Evolutionary conservation across 225 moss, liverwort and hornwort species (phyloP), one percentile per base, ranked within the genome.

Genomic region (Anthoceros angustus): DNA sequence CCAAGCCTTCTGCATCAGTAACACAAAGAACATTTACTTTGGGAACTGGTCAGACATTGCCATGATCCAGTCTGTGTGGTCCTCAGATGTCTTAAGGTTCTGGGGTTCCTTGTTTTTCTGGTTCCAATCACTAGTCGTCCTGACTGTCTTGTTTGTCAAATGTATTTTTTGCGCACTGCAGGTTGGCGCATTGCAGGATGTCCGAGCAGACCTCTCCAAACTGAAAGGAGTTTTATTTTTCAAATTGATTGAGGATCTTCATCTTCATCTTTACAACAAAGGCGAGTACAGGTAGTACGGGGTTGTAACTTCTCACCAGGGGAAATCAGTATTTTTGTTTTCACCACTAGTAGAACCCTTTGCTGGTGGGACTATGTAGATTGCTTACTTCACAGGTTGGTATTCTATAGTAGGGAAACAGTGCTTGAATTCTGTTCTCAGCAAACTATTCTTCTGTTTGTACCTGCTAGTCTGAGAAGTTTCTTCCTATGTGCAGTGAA

Each of bases 101-200:
- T n/a, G n/a, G 32, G 32, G 32, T 1, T 32, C 4, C 32, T 32
- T 32, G 1, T 1, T 32, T 32, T 32, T 32, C 32, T 32, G 32
- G 32, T 32, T 32, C 2, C 32, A 32, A 32, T 32, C 32, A 4
- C 32, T 32, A 32, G 1, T 32, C 32, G 32, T 32, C 32, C 32
- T 32, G 1, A 32, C 32, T 32, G 2, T 32, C 32, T 32, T 32
- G 32, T 4, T 32, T 32, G 32, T 32, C 32, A 32, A 32, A 32
- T 32, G 32, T 1, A 1, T 32, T 32, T 16, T 43, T 9, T 12
- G 10, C 10, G 23, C 23, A 42, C 0, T 50, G 25, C n/a, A 98
- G 95, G 91, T 98, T 50, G 95, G 95, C 62, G 95, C 95, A 20
- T 88, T 98, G 64, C 95, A 91, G 83, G 95, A 98, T 76, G 95